Conservation (phyloP, 2,329 filamentous ascomycete genomes). For the Fusarium scirpi region DNA sequence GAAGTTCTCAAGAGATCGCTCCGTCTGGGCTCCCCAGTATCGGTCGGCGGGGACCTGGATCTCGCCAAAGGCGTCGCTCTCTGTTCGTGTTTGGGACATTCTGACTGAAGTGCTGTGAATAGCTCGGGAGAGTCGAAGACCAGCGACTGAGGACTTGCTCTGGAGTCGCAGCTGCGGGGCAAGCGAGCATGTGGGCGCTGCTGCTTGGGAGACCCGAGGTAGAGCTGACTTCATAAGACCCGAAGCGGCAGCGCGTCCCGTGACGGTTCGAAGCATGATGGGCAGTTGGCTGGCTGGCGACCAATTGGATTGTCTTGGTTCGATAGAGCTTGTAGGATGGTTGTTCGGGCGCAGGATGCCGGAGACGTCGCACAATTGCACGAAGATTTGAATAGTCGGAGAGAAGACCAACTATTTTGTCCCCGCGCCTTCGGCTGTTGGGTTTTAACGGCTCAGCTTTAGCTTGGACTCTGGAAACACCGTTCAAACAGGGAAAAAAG, state of each 20-base stretch:
- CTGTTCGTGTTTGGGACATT: slow-evolving; percentile 76
- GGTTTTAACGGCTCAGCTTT: slow-evolving; percentile 34
- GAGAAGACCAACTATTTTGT: slow-evolving; percentile 25
- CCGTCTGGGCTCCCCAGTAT: slow-evolving; percentile 99
- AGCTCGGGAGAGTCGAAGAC: slow-evolving; percentile 42
- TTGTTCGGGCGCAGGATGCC: slow-evolving; percentile 5
- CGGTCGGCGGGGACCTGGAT: slow-evolving; percentile 90
- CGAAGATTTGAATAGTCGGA: slow-evolving; percentile 5
- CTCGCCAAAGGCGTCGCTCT: slow-evolving; percentile 98
- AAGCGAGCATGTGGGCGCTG: slow-evolving; percentile 43
- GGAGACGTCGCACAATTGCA: slow-evolving; percentile 17
- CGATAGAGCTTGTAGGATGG: slow-evolving; percentile 2
- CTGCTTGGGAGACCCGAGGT: slow-evolving; percentile 44
- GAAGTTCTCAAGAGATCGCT: slow-evolving; percentile 97
- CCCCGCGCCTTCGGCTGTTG: slow-evolving; percentile 27
- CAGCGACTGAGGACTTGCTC: slow-evolving; percentile 24
- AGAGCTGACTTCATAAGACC: slow-evolving; percentile 42
- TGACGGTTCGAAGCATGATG: slow-evolving; percentile 48
- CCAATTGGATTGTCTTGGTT: slow-evolving; percentile 34
- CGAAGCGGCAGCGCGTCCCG: slow-evolving; percentile 45
- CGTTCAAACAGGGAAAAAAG: slow-evolving; percentile 20
- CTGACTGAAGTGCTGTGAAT: slow-evolving; percentile 61
- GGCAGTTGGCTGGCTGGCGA: slow-evolving; percentile 34
- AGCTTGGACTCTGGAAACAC: slow-evolving; percentile 14
- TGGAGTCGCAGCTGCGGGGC: slow-evolving; percentile 45